Evolutionary conservation across 805 yeast species (phyloP).

Genomic region (Sugiyamaella smithiae): DNA sequence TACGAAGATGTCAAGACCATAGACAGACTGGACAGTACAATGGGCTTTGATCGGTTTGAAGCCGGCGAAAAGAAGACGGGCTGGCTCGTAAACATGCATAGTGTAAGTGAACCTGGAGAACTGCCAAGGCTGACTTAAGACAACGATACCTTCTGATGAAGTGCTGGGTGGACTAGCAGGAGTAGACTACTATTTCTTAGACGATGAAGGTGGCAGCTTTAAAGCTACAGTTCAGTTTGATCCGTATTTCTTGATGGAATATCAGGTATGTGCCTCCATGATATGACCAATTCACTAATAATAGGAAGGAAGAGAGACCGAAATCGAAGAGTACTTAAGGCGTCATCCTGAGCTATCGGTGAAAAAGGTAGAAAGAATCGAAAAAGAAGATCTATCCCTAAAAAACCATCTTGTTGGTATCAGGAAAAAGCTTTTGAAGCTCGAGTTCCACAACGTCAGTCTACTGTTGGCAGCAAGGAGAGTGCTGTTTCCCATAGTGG

Average conservation of each 20-base stretch:
- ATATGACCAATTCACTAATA: not conserved
- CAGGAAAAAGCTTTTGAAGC: slow-evolving; percentile 57
- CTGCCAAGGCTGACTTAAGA: slow-evolving; percentile 19
- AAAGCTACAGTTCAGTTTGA: slow-evolving; percentile 79
- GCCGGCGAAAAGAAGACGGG: slow-evolving; percentile 72
- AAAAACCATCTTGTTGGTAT: slow-evolving; percentile 87
- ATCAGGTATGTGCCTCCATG: slow-evolving; percentile 47
- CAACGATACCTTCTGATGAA: slow-evolving; percentile 52
- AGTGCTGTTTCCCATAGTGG: slow-evolving; percentile 62
- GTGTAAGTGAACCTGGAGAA: slow-evolving; percentile 48
- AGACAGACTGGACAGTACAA: slow-evolving; percentile 68
- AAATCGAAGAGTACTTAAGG: slow-evolving; percentile 80
- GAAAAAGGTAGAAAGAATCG: slow-evolving; percentile 52
- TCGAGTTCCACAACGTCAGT: slow-evolving; percentile 69
- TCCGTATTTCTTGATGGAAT: slow-evolving; percentile 79
- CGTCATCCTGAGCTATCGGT: slow-evolving; percentile 62
- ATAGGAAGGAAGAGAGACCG: slow-evolving; percentile 50
- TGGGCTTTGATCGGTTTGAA: slow-evolving; percentile 86
- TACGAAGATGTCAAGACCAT: slow-evolving; percentile 21
- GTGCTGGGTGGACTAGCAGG: slow-evolving; percentile 72
- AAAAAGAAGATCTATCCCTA: slow-evolving; percentile 75
- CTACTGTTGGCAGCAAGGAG: slow-evolving; percentile 77
- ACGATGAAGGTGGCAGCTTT: slow-evolving; percentile 95
- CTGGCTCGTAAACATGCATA: slow-evolving; percentile 94
- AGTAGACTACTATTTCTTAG: slow-evolving; percentile 90